Evolutionary conservation across 371 early-diverging fungal species (phyloP).

Genomic region (Cokeromyces recurvatus): DNA sequence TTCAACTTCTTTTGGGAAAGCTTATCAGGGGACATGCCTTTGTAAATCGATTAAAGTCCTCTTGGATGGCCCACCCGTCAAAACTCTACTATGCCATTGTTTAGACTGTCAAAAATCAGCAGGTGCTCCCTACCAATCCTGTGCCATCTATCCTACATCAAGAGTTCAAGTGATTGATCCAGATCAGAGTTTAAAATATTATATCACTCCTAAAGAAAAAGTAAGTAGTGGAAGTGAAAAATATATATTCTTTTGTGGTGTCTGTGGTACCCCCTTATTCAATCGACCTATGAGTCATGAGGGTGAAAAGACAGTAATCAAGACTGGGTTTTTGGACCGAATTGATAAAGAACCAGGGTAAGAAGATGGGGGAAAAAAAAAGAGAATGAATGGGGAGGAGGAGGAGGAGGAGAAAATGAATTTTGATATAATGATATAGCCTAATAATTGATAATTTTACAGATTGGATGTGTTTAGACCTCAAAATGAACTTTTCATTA

Average conservation of each 20-base stretch:
- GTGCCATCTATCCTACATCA: slow-evolving; percentile 14
- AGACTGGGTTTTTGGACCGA: slow-evolving; percentile 19
- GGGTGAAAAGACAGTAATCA: slow-evolving; percentile 18
- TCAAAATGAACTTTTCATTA: slow-evolving; percentile 5
- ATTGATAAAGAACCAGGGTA: too few relatives aligned
- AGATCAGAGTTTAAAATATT: slow-evolving; percentile 12
- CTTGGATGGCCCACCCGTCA: slow-evolving; percentile 14
- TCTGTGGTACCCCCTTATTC: slow-evolving; percentile 20
- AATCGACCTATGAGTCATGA: slow-evolving; percentile 23
- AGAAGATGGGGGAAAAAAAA: too few relatives aligned
- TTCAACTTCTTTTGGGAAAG: too few relatives aligned
- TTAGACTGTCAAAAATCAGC: slow-evolving; percentile 25
- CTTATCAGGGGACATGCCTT: slow-evolving; percentile 15
- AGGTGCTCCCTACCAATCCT: slow-evolving; percentile 20
- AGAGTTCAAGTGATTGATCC: slow-evolving; percentile 14
- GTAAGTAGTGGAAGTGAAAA: slow-evolving; percentile 21
- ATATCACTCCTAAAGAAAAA: slow-evolving; percentile 10
- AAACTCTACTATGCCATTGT: slow-evolving; percentile 18
- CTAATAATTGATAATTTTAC: too few relatives aligned
- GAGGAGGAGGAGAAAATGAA: too few relatives aligned
- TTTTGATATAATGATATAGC: too few relatives aligned
- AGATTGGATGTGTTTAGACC: too few relatives aligned
- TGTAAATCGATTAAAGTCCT: slow-evolving; percentile 15
- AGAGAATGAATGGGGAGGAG: too few relatives aligned
- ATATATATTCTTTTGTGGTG: slow-evolving; percentile 24